phyloP scores from a whole-genome alignment of 169 alveolate genomes.

The Toxoplasma gondii region DNA sequence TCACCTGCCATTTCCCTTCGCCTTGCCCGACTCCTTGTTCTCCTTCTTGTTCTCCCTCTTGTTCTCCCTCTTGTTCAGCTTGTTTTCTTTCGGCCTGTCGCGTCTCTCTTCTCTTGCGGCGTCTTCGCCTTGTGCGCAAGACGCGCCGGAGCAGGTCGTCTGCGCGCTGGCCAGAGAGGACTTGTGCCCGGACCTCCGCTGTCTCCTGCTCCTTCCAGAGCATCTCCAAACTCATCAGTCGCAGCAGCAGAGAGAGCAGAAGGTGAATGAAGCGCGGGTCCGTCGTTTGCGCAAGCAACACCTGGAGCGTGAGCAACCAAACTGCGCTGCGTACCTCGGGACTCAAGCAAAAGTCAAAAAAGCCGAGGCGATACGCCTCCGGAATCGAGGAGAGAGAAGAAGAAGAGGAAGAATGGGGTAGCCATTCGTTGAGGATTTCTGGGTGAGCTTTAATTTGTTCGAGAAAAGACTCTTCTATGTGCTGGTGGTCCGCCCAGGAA shows the following conservation, averaged over 20 bases:
- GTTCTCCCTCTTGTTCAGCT: background rate
- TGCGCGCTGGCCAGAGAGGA: background rate
- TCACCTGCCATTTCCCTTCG: no score
- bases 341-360: background rate
- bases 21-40: no score
- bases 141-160: slow-evolving; percentile 13
- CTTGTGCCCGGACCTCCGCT: background rate
- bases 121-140: background rate
- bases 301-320: slow-evolving; percentile 27
- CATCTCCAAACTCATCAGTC: background rate
- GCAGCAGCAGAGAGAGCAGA: slow-evolving; percentile 24
- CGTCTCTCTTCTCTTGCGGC: background rate
- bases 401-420: background rate
- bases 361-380: background rate
- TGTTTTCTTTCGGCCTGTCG: background rate
- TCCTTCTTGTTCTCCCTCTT: background rate
- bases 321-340: slow-evolving; percentile 4
- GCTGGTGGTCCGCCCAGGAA: slow-evolving; percentile 33
- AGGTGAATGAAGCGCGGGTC: slow-evolving; percentile 4
- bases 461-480: slow-evolving; percentile 4
- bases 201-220: background rate
- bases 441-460: background rate
- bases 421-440: slow-evolving; percentile 13
- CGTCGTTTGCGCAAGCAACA: background rate
- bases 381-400: background rate